Base-by-base conservation (phyloP, 495 filamentous ascomycete genomes). In the Xylaria nigripes region DNA sequence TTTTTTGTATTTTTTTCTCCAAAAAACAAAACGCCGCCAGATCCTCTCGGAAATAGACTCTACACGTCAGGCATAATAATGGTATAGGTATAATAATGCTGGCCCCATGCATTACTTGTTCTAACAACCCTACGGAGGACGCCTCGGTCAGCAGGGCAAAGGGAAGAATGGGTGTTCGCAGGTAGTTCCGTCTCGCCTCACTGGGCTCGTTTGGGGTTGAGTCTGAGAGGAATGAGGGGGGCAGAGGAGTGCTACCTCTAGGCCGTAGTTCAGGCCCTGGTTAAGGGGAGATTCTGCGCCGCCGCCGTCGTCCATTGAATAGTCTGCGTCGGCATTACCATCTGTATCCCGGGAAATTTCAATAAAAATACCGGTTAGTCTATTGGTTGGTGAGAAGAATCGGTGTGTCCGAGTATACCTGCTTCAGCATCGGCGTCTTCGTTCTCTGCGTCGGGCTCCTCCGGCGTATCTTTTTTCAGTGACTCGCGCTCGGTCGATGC, bases 81-180 rank as follows among this genome's bases (percentile, higher is more conserved):
- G n/a, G n/a, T n/a, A n/a, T n/a, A n/a, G n/a, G n/a, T n/a, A n/a
- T n/a, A n/a, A n/a, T n/a, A n/a, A n/a, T n/a, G n/a, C n/a, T 5
- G 32, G 2, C 6, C 13, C 45, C 51, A 52, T 38, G 48, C 55
- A 52, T 21, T 43, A 53, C 19, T 54, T 61, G 41, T 36, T 50
- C 40, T 55, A 55, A 58, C 64, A 66, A 61, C 61, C 64, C 64
- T 66, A 45, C 57, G 62, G 57, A 50, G 24, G 27, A 48, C 44
- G 56, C 58, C 58, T 51, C 56, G 50, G 61, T 66, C 55, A 66
- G 61, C 56, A 58, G 57, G 52, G 51, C 15, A 29, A 12, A 10
- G 5, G 0, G 10, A 29, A 24, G 29, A 18, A 25, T 12, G 46
- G 47, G 32, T 4, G 51, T 40, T 40, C 36, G 51, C 21, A 13